These are phyloP conservation scores for Hypoxylon lienhwacheense DNA, from an alignment of 495 filamentous ascomycete genomes.

Conservation along the genomic window DNA sequence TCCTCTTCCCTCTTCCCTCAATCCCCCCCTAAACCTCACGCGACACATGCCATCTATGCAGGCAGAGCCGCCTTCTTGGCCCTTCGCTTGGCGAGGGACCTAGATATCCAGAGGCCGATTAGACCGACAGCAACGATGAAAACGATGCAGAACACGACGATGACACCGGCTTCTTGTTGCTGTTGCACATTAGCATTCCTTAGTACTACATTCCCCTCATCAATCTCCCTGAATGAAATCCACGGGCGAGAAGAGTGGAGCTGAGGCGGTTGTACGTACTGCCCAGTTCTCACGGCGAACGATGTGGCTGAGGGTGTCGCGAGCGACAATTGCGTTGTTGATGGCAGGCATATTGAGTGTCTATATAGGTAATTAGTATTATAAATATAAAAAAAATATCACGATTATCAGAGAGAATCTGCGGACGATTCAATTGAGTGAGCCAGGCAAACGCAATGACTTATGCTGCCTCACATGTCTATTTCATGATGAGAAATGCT, in stretches of 20 bases:
- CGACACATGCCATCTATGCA: constrained; percentile 17
- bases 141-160: constrained; percentile 62
- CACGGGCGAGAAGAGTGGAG: neutral
- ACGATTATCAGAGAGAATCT: neutral
- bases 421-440: neutral
- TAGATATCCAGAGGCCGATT: constrained; percentile 49
- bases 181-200: constrained; percentile 19
- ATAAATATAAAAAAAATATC: neutral
- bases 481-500: neutral
- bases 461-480: neutral
- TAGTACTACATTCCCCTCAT: neutral
- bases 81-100: constrained; percentile 44
- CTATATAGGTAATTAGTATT: constrained; percentile 27
- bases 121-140: constrained; percentile 55
- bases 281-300: constrained; percentile 55
- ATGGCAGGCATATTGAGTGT: constrained; percentile 50
- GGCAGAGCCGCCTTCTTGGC: constrained; percentile 39
- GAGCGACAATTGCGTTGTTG: constrained; percentile 50
- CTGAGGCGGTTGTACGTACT: constrained; percentile 15
- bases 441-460: constrained; percentile 1
- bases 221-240: neutral
- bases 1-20: constrained; percentile 9
- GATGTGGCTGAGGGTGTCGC: constrained; percentile 49
- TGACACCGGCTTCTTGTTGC: constrained; percentile 54
- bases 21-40: constrained; percentile 7